phyloP scores from a whole-genome alignment of 192 early-diverging fungal genomes.

The Haplosporangium gracile region DNA sequence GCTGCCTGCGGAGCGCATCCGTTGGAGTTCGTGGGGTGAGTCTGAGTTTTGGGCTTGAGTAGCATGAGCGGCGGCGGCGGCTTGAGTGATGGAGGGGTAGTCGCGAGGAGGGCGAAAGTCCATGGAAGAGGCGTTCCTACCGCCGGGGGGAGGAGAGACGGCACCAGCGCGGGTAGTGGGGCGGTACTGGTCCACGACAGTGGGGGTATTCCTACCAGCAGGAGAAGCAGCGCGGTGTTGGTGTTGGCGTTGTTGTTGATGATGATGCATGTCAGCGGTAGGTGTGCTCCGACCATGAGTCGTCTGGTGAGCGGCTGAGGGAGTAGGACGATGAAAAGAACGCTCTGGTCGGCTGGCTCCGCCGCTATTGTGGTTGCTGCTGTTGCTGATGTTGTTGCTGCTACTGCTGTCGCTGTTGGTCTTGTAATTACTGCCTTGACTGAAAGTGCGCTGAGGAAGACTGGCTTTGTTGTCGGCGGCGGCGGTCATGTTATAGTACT shows the following conservation, averaged over 20 bases:
- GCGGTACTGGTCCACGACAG: no score
- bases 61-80: no score
- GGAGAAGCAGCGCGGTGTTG: background rate
- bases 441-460: constrained; percentile 13
- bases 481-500: background rate
- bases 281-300: background rate
- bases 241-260: background rate
- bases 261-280: background rate
- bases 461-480: background rate
- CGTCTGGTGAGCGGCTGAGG: background rate
- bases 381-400: background rate
- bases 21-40: background rate
- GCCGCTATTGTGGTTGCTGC: background rate
- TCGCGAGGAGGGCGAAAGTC: background rate
- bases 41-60: no score
- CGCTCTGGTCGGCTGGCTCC: background rate
- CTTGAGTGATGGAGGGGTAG: background rate
- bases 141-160: background rate
- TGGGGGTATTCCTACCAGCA: background rate
- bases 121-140: background rate
- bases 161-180: background rate
- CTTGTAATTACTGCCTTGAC: constrained; percentile 22
- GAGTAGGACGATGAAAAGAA: background rate
- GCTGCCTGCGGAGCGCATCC: background rate
- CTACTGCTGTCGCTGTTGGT: no score